Percentiles rank a stretch among this genome's conserved stretches.
Evolutionary conservation across 768 basidiomycete species (phyloP).

Genomic region (Trametes cinnabarina): DNA sequence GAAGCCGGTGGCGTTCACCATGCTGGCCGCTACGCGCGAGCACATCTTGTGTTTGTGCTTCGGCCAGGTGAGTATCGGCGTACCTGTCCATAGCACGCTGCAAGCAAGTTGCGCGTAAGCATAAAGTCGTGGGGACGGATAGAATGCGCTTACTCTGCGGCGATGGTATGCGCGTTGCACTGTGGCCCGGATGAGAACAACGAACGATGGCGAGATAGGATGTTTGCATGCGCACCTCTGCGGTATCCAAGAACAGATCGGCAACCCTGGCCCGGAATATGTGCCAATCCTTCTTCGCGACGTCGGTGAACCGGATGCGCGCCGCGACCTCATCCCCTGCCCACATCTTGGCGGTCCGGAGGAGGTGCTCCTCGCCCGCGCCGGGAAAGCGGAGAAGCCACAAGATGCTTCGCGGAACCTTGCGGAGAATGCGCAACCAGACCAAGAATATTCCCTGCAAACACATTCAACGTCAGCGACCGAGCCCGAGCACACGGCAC

Average conservation of each 20-base stretch:
- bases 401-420: slow-evolving; percentile 46
- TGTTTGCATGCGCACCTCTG: slow-evolving; percentile 45
- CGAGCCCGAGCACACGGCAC: neutral
- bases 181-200: too few species aligned
- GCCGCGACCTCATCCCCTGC: slow-evolving; percentile 45
- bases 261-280: slow-evolving; percentile 45
- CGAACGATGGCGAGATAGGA: too few species aligned
- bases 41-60: slow-evolving; percentile 48
- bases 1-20: slow-evolving; percentile 47
- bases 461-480: neutral
- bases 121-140: neutral
- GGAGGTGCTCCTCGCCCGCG: slow-evolving; percentile 45
- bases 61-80: slow-evolving; percentile 49
- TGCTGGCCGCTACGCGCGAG: slow-evolving; percentile 49
- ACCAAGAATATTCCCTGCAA: slow-evolving; percentile 41
- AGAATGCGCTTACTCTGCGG: slow-evolving; percentile 41
- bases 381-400: slow-evolving; percentile 53
- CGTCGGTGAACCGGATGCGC: slow-evolving; percentile 48
- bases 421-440: slow-evolving; percentile 47
- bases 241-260: slow-evolving; percentile 51
- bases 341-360: slow-evolving; percentile 42
- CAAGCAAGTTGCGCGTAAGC: slow-evolving; percentile 4
- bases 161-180: slow-evolving; percentile 54
- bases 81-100: slow-evolving; percentile 52
- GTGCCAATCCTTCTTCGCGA: slow-evolving; percentile 45